Evolutionary conservation across 805 yeast species (phyloP).

Genomic region (Pichia californica): DNA sequence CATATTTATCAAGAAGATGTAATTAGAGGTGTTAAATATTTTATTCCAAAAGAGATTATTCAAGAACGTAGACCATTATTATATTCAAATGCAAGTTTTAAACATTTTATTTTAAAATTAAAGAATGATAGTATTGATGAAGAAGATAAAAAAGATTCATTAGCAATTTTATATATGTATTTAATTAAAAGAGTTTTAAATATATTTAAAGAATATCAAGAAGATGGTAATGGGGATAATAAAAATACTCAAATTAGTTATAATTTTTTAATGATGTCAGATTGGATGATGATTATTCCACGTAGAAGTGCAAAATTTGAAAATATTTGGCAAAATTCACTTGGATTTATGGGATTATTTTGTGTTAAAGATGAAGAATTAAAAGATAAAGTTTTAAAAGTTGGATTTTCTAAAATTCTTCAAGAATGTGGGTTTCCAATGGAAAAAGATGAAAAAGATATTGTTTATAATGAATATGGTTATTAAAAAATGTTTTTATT

Average conservation of each 20-base stretch:
- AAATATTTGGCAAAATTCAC: slow-evolving; percentile 64
- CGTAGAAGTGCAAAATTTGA: slow-evolving; percentile 52
- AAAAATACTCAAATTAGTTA: slow-evolving; percentile 68
- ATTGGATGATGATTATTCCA: slow-evolving; percentile 86
- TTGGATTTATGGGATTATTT: slow-evolving; percentile 74
- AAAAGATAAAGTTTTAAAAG: slow-evolving; percentile 38
- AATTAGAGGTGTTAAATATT: slow-evolving; percentile 40
- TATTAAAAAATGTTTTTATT: slow-evolving; percentile 43
- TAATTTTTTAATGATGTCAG: slow-evolving; percentile 73
- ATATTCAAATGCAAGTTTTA: slow-evolving; percentile 59
- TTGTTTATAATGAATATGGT: slow-evolving; percentile 56
- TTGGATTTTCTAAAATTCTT: slow-evolving; percentile 49
- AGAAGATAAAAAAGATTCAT: slow-evolving; percentile 45
- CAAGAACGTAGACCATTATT: slow-evolving; percentile 50
- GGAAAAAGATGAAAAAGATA: slow-evolving; percentile 40
- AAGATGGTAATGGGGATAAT: slow-evolving; percentile 29
- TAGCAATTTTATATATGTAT: slow-evolving; percentile 66
- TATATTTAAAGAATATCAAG: slow-evolving; percentile 46
- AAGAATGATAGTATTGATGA: slow-evolving; percentile 31
- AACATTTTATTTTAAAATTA: slow-evolving; percentile 74
- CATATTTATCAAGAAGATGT: slow-evolving; percentile 50
- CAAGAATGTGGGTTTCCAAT: slow-evolving; percentile 60
- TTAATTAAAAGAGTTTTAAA: slow-evolving; percentile 68
- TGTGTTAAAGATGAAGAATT: slow-evolving; percentile 64
- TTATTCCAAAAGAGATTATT: slow-evolving; percentile 43